Evolutionary conservation across 179 eudicot species (phyloP), one percentile per base, ranked within the genome.

Genomic region (Vitellaria paradoxa): DNA sequence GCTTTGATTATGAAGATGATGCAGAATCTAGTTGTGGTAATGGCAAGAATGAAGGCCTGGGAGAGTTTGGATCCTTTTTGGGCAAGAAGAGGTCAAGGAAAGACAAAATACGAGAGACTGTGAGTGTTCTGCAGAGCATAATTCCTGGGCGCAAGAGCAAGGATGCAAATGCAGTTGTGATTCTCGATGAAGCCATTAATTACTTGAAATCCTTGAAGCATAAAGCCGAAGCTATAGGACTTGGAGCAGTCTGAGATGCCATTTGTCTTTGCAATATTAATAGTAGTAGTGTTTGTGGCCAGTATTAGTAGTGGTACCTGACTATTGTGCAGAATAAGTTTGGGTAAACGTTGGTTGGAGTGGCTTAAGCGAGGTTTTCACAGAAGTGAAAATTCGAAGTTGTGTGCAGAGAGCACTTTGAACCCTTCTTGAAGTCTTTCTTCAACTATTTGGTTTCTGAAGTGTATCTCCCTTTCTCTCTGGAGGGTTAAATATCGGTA

Each of bases 151-250:
- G 84, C 63, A 84, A 88, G 57, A 88, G 88, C 23, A 92, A 85
- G 68, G 90, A 92, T 77, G 87, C 94, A 30, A 30, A 30, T 30
- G 37, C 37, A 0, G 77, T 86, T 72, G 72, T 72, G 78, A 91
- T 96, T 66, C 77, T 96, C 42, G 98, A 96, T 73, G 96, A 96
- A 86, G 94, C 99, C 57, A 92, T 96, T 46, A 60, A 76, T 63
- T 93, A 90, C 80, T 83, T 93, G 74, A 85, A 62, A 79, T 83
- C 88, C 75, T 82, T 96, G 81, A 91, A 86, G 81, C 80, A 60
- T 74, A 81, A 89, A 80, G 98, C 96, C 76, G 72, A 69, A 79
- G 81, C 86, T 76, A 49, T 91, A 49, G 91, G 92, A 23, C 88
- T 89, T 68, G 88, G 90, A 21, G 42, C 83, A 15, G 64, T 82